These are phyloP conservation scores for Pleomassaria siparia DNA, from an alignment of 2,329 filamentous ascomycete genomes.

Conservation along the genomic window DNA sequence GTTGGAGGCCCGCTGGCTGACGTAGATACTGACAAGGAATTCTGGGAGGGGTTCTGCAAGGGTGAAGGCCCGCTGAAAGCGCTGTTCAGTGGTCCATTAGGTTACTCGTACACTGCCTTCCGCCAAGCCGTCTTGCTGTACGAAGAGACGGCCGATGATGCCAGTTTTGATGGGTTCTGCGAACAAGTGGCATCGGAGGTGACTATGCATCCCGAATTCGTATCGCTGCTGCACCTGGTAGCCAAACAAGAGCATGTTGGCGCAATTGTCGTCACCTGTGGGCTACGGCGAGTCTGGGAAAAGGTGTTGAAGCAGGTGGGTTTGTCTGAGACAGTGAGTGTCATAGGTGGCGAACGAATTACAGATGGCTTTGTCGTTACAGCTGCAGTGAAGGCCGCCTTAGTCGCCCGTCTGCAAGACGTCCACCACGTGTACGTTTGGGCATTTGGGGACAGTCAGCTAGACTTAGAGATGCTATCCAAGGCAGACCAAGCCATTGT, in stretches of 20 bases:
- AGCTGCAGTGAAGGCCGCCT: conserved; percentile 50
- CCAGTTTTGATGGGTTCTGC: conserved; percentile 52
- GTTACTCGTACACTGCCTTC: conserved; percentile 59
- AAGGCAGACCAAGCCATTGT: conserved; percentile 58
- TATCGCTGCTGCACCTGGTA: conserved; percentile 44
- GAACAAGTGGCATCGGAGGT: conserved; percentile 46
- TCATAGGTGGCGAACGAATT: conserved; percentile 57
- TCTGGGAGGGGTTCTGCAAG: conserved; percentile 6
- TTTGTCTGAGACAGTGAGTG: conserved; percentile 46
- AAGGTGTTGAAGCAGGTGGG: conserved; percentile 51
- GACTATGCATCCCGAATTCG: conserved; percentile 52
- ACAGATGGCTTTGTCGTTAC: conserved; percentile 55
- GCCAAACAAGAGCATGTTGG: conserved; percentile 42
- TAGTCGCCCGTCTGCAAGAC: conserved; percentile 49
- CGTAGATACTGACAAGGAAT: conserved; percentile 10
- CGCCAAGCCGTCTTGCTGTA: conserved; percentile 57
- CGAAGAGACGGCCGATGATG: conserved; percentile 47
- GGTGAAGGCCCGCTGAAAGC: conserved; percentile 37
- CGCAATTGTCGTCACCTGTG: conserved; percentile 58
- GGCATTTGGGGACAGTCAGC: conserved; percentile 62
- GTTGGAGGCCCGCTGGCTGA: conserved; percentile 30
- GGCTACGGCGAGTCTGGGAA: conserved; percentile 58
- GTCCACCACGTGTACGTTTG: conserved; percentile 46
- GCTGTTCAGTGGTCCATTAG: conserved; percentile 51
- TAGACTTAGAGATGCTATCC: conserved; percentile 61